Evolutionary conservation across 2,329 filamentous ascomycete species (phyloP), one percentile per base, ranked within the genome.

Genomic region (Fusarium subtropicale): DNA sequence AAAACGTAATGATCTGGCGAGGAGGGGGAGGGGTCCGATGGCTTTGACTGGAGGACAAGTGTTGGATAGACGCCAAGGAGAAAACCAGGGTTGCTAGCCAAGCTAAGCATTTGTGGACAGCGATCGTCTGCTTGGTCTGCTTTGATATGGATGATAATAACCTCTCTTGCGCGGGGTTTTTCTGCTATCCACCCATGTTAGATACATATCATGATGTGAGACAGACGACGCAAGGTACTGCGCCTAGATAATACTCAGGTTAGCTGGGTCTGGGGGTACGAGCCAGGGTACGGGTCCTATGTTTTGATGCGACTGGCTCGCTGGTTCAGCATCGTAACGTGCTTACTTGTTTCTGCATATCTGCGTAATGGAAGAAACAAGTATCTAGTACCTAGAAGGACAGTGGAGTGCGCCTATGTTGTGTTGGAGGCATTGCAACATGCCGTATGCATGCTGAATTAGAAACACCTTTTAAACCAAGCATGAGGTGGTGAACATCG

Each of bases 1-100:
- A 59, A 52, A 68, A 73, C 67, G 71, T 69, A 71, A 73, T 66
- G 62, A 64, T 65, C 55, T 64, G 61, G 50, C 51, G 56, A 64
- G 41, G 38, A 48, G 53, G 52, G 51, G 48, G 62, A 67, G 66
- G 53, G 61, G 66, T 53, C 56, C 28, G 39, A 46, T 46, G 51
- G 38, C 31, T 26, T 44, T 55, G 22, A 56, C 50, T 62, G 44
- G 61, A 41, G 38, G 50, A 57, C 56, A 39, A 47, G 56, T 63
- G 54, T 42, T 59, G 56, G 63, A 70, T 59, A 64, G 50, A 70
- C 66, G 62, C 67, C 57, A 59, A 56, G 55, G 34, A 31, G 9
- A 48, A 33, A 47, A 42, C 28, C 58, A 46, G 22, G 52, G 41
- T 69, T 45, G 42, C 39, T 45, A 68, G 54, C 46, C 57, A 68